Evolutionary conservation across 2,329 filamentous ascomycete genomes (phyloP).

Genomic region (Cercospora sojina): DNA sequence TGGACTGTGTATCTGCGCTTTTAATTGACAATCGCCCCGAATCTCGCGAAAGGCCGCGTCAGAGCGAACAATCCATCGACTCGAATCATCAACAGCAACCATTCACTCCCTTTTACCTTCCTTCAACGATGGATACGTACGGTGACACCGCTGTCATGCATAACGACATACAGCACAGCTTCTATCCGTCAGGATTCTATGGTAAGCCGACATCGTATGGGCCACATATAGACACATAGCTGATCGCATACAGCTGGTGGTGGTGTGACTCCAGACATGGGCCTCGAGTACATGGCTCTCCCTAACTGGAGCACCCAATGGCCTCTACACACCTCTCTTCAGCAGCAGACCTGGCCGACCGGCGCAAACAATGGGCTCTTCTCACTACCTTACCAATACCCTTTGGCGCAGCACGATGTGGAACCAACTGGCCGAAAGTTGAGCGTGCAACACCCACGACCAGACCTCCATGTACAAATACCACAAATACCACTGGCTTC

Average conservation of each 20-base stretch:
- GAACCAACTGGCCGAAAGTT: neutral
- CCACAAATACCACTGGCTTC: neutral
- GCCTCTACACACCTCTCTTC: neutral
- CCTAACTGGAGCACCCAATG: slow-evolving; percentile 5
- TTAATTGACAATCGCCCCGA: neutral
- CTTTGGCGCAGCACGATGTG: neutral
- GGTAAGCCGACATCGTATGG: neutral
- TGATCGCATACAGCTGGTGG: slow-evolving; percentile 6
- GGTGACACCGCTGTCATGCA: slow-evolving; percentile 6
- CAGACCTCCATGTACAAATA: neutral
- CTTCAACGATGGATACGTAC: slow-evolving; percentile 5
- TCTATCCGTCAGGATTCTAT: slow-evolving; percentile 4
- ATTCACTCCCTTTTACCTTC: neutral
- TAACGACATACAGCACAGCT: slow-evolving; percentile 6
- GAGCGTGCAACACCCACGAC: neutral
- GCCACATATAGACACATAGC: neutral
- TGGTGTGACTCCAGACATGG: slow-evolving; percentile 6
- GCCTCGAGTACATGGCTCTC: slow-evolving; percentile 6
- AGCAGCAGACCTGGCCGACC: neutral
- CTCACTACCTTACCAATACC: neutral
- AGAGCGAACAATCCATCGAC: neutral
- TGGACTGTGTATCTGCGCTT: neutral
- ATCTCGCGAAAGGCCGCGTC: neutral
- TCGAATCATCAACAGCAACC: neutral
- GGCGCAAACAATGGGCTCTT: neutral